Evolutionary conservation across 2,329 filamentous ascomycete species (phyloP).

Genomic region (Camptophora hylomeconis): DNA sequence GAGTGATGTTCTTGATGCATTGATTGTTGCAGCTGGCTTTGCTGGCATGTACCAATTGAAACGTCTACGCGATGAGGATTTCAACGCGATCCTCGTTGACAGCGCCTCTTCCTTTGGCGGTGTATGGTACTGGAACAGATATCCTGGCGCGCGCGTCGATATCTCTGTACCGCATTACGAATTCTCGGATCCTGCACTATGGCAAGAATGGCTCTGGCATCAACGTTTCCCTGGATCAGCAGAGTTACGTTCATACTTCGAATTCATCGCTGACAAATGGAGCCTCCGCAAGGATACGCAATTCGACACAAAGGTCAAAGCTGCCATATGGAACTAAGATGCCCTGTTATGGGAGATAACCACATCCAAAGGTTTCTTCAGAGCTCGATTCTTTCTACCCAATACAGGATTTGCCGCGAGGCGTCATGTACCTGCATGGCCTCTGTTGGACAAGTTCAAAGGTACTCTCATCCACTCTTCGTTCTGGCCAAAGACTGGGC

Average conservation of each 20-base stretch:
- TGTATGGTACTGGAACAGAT: slow-evolving; percentile 26
- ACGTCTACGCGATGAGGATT: slow-evolving; percentile 36
- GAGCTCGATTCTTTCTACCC: slow-evolving; percentile 17
- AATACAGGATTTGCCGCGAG: slow-evolving; percentile 39
- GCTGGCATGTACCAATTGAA: slow-evolving; percentile 39
- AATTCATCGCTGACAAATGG: slow-evolving; percentile 6
- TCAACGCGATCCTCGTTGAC: slow-evolving; percentile 39
- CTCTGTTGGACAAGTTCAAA: slow-evolving; percentile 45
- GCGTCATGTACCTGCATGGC: slow-evolving; percentile 46
- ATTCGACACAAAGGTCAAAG: slow-evolving; percentile 19
- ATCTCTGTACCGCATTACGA: slow-evolving; percentile 34
- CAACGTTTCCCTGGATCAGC: slow-evolving; percentile 10
- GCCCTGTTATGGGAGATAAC: not conserved
- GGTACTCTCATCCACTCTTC: slow-evolving; percentile 47
- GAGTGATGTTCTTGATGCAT: slow-evolving; percentile 17
- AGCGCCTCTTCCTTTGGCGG: slow-evolving; percentile 22
- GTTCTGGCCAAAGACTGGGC: slow-evolving; percentile 46
- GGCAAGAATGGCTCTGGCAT: slow-evolving; percentile 20
- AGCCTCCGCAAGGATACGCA: slow-evolving; percentile 2
- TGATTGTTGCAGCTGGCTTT: slow-evolving; percentile 20
- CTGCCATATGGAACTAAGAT: slow-evolving; percentile 3
- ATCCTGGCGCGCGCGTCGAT: slow-evolving; percentile 34
- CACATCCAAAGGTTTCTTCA: not conserved
- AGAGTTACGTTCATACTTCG: slow-evolving; percentile 10
- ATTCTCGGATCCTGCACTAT: slow-evolving; percentile 32